A percentile compares a stretch with the other conserved stretches of the same genome.
Conservation (phyloP, 257 asterid species). For the Solanum etuberosum region DNA sequence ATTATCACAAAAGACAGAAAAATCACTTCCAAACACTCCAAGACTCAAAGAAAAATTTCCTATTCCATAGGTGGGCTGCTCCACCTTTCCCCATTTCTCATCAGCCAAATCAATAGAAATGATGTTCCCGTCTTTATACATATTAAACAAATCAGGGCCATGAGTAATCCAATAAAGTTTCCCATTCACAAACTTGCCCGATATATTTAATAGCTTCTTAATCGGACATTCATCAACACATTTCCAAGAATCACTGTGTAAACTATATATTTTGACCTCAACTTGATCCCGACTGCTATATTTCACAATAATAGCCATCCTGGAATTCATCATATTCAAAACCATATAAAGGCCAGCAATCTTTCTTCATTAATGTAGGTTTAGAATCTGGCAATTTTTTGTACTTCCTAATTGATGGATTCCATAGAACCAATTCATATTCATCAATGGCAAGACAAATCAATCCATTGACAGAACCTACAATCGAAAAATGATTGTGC, state of each 20-base stretch:
- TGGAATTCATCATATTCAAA: background rate
- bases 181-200: background rate
- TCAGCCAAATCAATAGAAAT: conserved; percentile 4
- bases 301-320: too few species aligned
- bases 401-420: background rate
- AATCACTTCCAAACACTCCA: conserved; percentile 21
- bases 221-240: background rate
- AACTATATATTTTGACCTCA: background rate
- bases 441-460: background rate
- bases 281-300: background rate
- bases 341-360: background rate
- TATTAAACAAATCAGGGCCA: background rate
- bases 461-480: background rate
- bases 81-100: conserved; percentile 3
- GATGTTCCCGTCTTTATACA: background rate
- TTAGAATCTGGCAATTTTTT: background rate
- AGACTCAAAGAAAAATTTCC: conserved; percentile 2
- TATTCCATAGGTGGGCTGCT: conserved; percentile 16
- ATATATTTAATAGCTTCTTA: background rate
- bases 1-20: conserved; percentile 24
- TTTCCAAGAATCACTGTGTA: background rate
- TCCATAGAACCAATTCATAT: background rate
- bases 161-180: background rate
- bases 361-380: background rate
- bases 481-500: background rate